Conservation (phyloP, 78 protist species). For the Cyanophora paradoxa region DNA sequence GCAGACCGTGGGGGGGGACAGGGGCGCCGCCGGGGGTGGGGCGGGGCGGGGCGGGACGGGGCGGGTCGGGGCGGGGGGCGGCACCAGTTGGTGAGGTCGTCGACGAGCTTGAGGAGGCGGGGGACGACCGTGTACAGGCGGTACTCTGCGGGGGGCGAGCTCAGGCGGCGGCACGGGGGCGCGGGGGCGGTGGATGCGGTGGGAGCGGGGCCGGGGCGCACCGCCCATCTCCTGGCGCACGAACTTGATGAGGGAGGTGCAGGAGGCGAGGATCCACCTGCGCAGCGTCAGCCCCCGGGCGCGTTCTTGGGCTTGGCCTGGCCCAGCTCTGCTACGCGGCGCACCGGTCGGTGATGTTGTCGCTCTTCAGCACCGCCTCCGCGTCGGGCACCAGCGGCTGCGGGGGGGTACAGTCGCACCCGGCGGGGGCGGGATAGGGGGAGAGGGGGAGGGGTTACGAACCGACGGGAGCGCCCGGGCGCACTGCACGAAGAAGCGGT, state of each 20-base stretch:
- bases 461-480: not conserved
- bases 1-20: not conserved
- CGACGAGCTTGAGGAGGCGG: slow-evolving; percentile 69
- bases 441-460: not conserved
- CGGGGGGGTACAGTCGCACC: not conserved
- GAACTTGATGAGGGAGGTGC: slow-evolving; percentile 44
- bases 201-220: too few species aligned
- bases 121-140: slow-evolving; percentile 98
- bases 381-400: slow-evolving; percentile 35
- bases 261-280: slow-evolving; percentile 10
- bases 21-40: not conserved
- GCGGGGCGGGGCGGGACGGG: not conserved
- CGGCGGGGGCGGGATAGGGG: not conserved
- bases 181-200: not conserved
- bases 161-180: not conserved
- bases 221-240: slow-evolving; percentile 85
- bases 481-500: slow-evolving; percentile 36
- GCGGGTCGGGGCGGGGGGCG: not conserved
- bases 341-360: slow-evolving; percentile 94
- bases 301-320: not conserved
- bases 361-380: slow-evolving; percentile 21
- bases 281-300: not conserved
- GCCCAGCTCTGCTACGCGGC: slow-evolving; percentile 28
- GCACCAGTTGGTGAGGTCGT: slow-evolving; percentile 86
- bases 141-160: slow-evolving; percentile 47